These are phyloP conservation scores for Podospora fimiseda DNA, from an alignment of 495 filamentous ascomycete species.

Conservation along the genomic window DNA sequence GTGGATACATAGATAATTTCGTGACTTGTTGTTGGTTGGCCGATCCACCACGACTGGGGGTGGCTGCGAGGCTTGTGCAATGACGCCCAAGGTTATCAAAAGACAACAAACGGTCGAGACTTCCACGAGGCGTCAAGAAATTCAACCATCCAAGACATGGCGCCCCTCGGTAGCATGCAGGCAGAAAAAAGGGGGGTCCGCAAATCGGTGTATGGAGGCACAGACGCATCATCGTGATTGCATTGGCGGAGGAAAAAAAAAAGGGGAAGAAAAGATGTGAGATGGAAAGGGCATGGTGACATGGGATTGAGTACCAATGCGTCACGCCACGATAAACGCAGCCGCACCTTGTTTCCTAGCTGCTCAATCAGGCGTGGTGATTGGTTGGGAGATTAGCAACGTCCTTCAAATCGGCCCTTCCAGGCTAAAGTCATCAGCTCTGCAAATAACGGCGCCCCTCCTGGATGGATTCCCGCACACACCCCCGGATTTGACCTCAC, in stretches of 20 bases:
- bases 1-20: not conserved
- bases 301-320: not conserved
- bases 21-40: not conserved
- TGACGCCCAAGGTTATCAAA: not conserved
- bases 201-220: not conserved
- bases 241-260: not conserved
- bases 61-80: conserved; percentile 3
- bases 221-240: not conserved
- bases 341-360: conserved; percentile 35
- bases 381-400: conserved; percentile 28
- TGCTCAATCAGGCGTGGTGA: conserved; percentile 19
- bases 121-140: conserved; percentile 5
- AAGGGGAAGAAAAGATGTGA: not conserved
- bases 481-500: conserved; percentile 26
- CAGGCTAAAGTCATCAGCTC: conserved; percentile 31
- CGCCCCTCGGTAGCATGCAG: not conserved
- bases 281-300: not conserved
- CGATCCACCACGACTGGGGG: not conserved
- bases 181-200: conserved; percentile 1
- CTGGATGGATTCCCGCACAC: conserved; percentile 24
- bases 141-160: conserved; percentile 7
- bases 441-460: conserved; percentile 25
- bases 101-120: not conserved
- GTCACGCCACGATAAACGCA: conserved; percentile 31
- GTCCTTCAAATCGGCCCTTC: conserved; percentile 35